Percentiles rank a stretch among this genome's conserved stretches.
Evolutionary conservation across 2,329 filamentous ascomycete species (phyloP).

Genomic region (Fusarium sp.): DNA sequence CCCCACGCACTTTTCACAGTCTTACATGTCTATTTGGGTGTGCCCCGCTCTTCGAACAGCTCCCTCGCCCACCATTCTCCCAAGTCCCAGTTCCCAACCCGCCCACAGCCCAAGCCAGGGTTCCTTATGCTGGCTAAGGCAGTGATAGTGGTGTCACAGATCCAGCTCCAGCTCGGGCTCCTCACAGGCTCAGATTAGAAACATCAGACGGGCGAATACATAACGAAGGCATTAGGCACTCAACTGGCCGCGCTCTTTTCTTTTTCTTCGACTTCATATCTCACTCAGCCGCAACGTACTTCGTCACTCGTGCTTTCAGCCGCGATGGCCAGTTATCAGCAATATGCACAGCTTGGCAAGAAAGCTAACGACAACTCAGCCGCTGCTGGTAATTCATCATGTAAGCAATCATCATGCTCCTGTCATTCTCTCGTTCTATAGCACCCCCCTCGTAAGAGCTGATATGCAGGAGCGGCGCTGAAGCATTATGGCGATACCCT

Average conservation of each 20-base stretch:
- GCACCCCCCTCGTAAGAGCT: conserved; percentile 35
- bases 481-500: conserved; percentile 16
- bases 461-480: conserved; percentile 42
- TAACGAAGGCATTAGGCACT: conserved; percentile 29
- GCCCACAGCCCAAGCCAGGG: conserved; percentile 24
- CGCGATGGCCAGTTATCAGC: conserved; percentile 48
- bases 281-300: conserved; percentile 14
- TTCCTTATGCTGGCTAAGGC: conserved; percentile 28
- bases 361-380: conserved; percentile 41
- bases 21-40: conserved; percentile 9
- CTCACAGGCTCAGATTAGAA: conserved; percentile 19
- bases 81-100: not conserved
- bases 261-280: not conserved
- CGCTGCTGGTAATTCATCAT: conserved; percentile 33
- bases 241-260: not conserved
- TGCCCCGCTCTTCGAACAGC: conserved; percentile 24
- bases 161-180: conserved; percentile 10
- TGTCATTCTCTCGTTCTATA: conserved; percentile 24
- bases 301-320: conserved; percentile 8
- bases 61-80: conserved; percentile 15
- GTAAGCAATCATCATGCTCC: conserved; percentile 32
- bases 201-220: conserved; percentile 31
- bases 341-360: conserved; percentile 46
- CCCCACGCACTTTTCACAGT: conserved; percentile 15
- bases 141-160: conserved; percentile 34